A percentile compares a stretch with the other conserved stretches of the same genome.
Evolutionary conservation across 306 rosid genomes (phyloP).

Genomic region (Vachellia collinsii): DNA sequence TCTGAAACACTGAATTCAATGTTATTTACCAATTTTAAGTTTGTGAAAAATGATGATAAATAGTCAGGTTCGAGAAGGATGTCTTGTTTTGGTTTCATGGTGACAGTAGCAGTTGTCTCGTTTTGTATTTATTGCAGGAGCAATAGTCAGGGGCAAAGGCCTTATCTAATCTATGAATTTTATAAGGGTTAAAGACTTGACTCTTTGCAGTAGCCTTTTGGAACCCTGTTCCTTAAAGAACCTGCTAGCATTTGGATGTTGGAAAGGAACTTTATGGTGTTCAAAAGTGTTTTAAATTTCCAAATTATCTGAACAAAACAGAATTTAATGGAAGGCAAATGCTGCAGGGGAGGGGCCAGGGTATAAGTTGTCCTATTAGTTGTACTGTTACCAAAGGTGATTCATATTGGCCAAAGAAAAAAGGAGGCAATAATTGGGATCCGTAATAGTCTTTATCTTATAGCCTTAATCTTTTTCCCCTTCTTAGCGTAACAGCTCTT

Average conservation of each 20-base stretch:
- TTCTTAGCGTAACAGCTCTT: slow-evolving; percentile 30
- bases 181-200: not conserved
- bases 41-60: not conserved
- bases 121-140: not conserved
- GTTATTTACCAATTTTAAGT: not conserved
- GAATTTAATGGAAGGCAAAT: not conserved
- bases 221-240: not conserved
- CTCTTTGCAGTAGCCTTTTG: not conserved
- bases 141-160: not conserved
- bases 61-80: not conserved
- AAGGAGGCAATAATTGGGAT: slow-evolving; percentile 18
- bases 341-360: not conserved
- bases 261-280: not conserved
- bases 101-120: not conserved
- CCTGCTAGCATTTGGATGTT: not conserved
- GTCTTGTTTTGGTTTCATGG: not conserved
- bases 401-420: not conserved
- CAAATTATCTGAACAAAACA: not conserved
- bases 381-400: not conserved
- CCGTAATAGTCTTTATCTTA: slow-evolving; percentile 12
- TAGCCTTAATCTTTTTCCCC: not conserved
- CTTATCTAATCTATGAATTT: not conserved
- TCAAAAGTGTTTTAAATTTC: not conserved
- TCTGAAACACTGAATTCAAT: not conserved
- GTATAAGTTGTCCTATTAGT: not conserved